Evolutionary conservation across 768 basidiomycete species (phyloP), one percentile per base, ranked within the genome.

Genomic region (Suillus weaverae): DNA sequence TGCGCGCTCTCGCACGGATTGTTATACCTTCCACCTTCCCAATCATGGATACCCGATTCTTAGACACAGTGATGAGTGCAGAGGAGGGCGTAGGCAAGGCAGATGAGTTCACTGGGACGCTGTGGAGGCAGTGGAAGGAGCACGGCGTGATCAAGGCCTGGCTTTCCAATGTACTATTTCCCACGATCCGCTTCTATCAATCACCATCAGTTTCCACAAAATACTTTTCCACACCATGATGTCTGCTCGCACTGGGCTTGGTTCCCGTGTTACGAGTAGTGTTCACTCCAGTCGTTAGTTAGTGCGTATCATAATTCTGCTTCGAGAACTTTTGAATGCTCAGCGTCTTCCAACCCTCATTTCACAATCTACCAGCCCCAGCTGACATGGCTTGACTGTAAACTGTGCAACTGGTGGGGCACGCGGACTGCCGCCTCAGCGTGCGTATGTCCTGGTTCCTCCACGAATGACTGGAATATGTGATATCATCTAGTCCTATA

Each of bases 351-450:
- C 67, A 92, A 91, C 71, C 97, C 97, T 10, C 96, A 98, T 77
- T 91, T 95, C 74, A 95, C 95, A 63, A 99, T 99, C 79, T 99
- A 99, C 81, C 90, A 96, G 73, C 92, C 91, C 2, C 94, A 99
- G 79, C 78, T 99, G 55, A 98, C 97, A 41, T 97, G 94, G 93
- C 16, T 92, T 62, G 84, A 79, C 5, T 71, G 87, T 84, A 46
- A 90, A 99, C 79, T 91, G 97, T 75, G 76, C 84, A n/a, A 91
- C 95, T 13, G 97, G 97, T 65, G 84, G 78, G 9, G 92, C 82
- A 11, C 85, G 1, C 26, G 26, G 26, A 26, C 26, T 2, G 26
- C 26, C 26, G 26, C 26, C 26, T 99, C 57, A 90, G 91, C 66
- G 87, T 83, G 59, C 83, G 94, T 95, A 71, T 69, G 89, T 87